phyloP scores from a whole-genome alignment of 2,329 filamentous ascomycete species.

The Alternaria burnsii region DNA sequence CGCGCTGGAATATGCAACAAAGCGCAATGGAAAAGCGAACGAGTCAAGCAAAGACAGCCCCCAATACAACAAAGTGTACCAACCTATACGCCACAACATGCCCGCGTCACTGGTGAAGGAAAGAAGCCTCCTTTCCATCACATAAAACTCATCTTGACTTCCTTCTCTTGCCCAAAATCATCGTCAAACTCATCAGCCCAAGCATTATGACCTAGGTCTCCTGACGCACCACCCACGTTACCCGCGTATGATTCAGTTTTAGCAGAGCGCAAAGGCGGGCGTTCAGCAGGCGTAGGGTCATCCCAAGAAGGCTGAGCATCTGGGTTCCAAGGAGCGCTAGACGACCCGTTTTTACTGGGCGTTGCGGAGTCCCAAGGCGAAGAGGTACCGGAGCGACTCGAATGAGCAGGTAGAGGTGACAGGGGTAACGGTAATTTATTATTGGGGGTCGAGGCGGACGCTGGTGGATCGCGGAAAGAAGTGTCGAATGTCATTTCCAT shows the following conservation, averaged over 20 bases:
- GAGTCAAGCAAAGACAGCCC: not conserved
- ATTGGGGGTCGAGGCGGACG: constrained; percentile 20
- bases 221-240: not conserved
- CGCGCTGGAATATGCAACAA: constrained; percentile 7
- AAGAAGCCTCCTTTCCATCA: constrained; percentile 10
- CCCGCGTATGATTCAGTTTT: constrained; percentile 35
- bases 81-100: not conserved
- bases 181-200: constrained; percentile 59
- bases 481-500: constrained; percentile 58
- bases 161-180: constrained; percentile 57
- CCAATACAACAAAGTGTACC: not conserved
- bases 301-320: constrained; percentile 21
- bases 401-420: constrained; percentile 3
- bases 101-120: not conserved
- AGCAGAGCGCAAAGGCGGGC: constrained; percentile 40
- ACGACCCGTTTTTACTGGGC: not conserved
- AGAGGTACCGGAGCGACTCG: constrained; percentile 13
- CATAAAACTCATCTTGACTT: constrained; percentile 60
- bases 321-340: constrained; percentile 1
- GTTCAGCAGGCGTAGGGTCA: constrained; percentile 27
- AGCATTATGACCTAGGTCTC: constrained; percentile 53
- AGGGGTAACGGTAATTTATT: constrained; percentile 4
- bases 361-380: constrained; percentile 16
- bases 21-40: not conserved
- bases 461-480: constrained; percentile 40